Conservation (phyloP, 2,329 filamentous ascomycete genomes). For the Verticillium albo-atrum region DNA sequence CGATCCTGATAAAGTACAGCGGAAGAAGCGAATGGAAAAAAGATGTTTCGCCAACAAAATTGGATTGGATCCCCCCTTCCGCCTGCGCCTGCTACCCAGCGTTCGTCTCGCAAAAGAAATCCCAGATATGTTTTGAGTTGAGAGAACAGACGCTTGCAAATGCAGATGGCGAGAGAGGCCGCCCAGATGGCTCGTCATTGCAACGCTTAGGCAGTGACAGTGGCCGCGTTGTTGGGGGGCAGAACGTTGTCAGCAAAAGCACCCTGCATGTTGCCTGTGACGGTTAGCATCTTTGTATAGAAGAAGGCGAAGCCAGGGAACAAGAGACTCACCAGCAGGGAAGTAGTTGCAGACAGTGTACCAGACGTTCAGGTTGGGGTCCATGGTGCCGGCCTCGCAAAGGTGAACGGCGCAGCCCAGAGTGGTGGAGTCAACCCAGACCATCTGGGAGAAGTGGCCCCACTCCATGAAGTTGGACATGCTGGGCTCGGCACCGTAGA, state of each 20-base stretch:
- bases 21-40: slow-evolving; percentile 24
- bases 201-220: slow-evolving; percentile 15
- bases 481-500: slow-evolving; percentile 58
- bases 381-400: slow-evolving; percentile 48
- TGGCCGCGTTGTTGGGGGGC: slow-evolving; percentile 29
- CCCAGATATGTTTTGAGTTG: slow-evolving; percentile 4
- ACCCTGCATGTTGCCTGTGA: slow-evolving; percentile 47
- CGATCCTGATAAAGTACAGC: slow-evolving; percentile 30
- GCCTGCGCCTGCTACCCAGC: slow-evolving; percentile 6
- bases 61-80: slow-evolving; percentile 4
- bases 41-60: slow-evolving; percentile 2
- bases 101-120: slow-evolving; percentile 7
- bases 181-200: background rate
- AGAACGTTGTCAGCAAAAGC: slow-evolving; percentile 46
- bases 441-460: slow-evolving; percentile 49
- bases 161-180: background rate
- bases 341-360: slow-evolving; percentile 90
- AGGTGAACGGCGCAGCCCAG: slow-evolving; percentile 64
- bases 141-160: slow-evolving; percentile 5
- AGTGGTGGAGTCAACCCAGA: slow-evolving; percentile 33
- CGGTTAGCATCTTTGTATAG: slow-evolving; percentile 11
- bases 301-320: background rate
- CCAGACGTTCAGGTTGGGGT: slow-evolving; percentile 48
- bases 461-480: slow-evolving; percentile 59
- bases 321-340: slow-evolving; percentile 57